Evolutionary conservation across 2,329 filamentous ascomycete species (phyloP).

Genomic region (Penicillium concentricum): DNA sequence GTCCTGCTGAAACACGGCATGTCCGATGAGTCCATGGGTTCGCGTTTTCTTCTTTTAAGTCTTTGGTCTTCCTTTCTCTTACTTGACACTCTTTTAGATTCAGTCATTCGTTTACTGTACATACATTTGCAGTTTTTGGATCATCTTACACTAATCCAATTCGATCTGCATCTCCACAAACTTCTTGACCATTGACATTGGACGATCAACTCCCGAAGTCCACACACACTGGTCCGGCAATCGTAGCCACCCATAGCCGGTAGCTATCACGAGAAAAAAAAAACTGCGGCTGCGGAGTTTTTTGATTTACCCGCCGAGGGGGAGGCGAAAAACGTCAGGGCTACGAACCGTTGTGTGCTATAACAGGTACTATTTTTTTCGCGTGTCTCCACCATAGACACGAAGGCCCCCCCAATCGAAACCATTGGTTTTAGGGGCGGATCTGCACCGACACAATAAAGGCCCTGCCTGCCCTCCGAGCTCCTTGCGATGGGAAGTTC

Average conservation of each 20-base stretch:
- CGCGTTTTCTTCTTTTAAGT: not conserved
- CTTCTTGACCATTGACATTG: conserved; percentile 1
- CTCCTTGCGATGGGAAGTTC: conserved; percentile 33
- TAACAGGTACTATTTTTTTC: conserved; percentile 4
- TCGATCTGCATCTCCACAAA: conserved; percentile 11
- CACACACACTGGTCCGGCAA: conserved; percentile 1
- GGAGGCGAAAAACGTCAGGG: not conserved
- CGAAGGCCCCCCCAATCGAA: not conserved
- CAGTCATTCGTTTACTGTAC: conserved; percentile 3
- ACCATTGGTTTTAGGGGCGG: not conserved
- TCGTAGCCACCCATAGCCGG: not conserved
- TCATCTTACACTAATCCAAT: not conserved
- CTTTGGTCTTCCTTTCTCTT: not conserved
- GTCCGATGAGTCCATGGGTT: not conserved
- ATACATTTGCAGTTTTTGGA: not conserved
- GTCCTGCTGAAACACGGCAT: conserved; percentile 20
- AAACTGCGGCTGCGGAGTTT: not conserved
- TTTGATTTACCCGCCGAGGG: not conserved
- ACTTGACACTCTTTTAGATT: not conserved
- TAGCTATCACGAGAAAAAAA: not conserved
- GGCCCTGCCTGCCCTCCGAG: not conserved
- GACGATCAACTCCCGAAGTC: conserved; percentile 1
- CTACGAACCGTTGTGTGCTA: not conserved
- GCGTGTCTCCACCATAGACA: conserved; percentile 1
- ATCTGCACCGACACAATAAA: conserved; percentile 8